phyloP scores from a whole-genome alignment of 2,329 filamentous ascomycete genomes.

The Cercospora sojina region DNA sequence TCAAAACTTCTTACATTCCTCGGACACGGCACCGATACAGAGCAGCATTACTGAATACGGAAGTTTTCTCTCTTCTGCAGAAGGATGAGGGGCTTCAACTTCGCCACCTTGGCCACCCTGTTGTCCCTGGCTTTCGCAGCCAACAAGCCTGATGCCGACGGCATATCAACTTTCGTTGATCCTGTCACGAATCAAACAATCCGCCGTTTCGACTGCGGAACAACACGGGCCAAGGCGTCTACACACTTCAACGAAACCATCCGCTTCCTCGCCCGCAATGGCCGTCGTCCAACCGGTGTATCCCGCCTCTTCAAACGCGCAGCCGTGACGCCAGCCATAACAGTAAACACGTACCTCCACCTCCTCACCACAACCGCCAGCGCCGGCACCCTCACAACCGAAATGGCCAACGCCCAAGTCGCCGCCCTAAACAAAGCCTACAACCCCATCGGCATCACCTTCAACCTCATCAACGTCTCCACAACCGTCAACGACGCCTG shows the following conservation, averaged over 20 bases:
- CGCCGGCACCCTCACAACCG: constrained; percentile 42
- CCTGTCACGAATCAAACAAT: constrained; percentile 30
- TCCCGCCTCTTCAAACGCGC: constrained; percentile 29
- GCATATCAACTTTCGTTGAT: constrained; percentile 29
- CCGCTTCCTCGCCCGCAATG: constrained; percentile 36
- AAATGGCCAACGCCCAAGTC: constrained; percentile 43
- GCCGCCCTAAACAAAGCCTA: constrained; percentile 46
- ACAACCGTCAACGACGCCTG: constrained; percentile 56
- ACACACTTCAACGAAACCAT: constrained; percentile 43
- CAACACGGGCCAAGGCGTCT: constrained; percentile 39
- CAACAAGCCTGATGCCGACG: neutral
- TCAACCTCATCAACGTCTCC: constrained; percentile 51
- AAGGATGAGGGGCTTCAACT: constrained; percentile 29
- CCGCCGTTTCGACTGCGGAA: constrained; percentile 47
- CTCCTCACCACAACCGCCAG: constrained; percentile 43
- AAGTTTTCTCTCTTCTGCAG: constrained; percentile 15
- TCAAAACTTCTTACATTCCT: constrained; percentile 15
- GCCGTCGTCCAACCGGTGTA: constrained; percentile 18
- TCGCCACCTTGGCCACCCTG: constrained; percentile 25
- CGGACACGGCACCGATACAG: constrained; percentile 14
- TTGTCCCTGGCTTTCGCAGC: constrained; percentile 20
- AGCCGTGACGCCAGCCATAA: constrained; percentile 34
- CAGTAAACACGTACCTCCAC: constrained; percentile 48
- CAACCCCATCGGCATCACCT: constrained; percentile 52
- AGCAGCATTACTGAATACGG: constrained; percentile 22